Conservation (phyloP, 2,329 filamentous ascomycete species). For the Myriosclerotinia scirpicola region DNA sequence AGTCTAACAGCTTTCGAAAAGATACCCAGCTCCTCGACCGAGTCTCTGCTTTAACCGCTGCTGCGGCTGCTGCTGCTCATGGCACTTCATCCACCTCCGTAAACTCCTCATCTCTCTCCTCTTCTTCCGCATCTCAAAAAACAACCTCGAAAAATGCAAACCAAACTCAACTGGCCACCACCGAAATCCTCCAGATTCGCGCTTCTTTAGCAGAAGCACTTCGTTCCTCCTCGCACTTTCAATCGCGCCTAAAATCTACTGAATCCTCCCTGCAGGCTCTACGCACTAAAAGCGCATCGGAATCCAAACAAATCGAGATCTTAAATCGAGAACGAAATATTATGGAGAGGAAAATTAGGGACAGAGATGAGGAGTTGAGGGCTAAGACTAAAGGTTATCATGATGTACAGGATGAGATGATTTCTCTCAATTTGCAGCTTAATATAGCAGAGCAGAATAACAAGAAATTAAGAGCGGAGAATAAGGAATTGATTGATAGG, state of each 20-base stretch:
- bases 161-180: constrained; percentile 35
- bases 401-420: constrained; percentile 90
- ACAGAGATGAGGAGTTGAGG: constrained; percentile 80
- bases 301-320: constrained; percentile 59
- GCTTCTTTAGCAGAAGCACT: constrained; percentile 76
- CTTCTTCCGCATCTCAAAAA: constrained; percentile 35
- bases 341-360: constrained; percentile 67
- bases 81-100: constrained; percentile 31
- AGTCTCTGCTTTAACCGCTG: constrained; percentile 60
- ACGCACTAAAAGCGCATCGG: constrained; percentile 58
- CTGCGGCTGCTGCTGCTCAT: constrained; percentile 50
- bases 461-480: constrained; percentile 74
- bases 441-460: constrained; percentile 79
- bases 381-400: constrained; percentile 82
- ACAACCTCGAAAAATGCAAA: constrained; percentile 39
- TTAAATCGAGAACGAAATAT: constrained; percentile 62
- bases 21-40: constrained; percentile 67
- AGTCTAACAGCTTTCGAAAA: constrained; percentile 40
- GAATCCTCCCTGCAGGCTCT: constrained; percentile 64
- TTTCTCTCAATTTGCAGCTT: constrained; percentile 81
- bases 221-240: constrained; percentile 67
- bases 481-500: constrained; percentile 82
- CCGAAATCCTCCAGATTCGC: constrained; percentile 52
- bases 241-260: constrained; percentile 60
- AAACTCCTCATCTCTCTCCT: constrained; percentile 34